A percentile compares a stretch with the other conserved stretches of the same genome.
Conservation (phyloP, 108 stramenopile genomes). For the Fistulifera pelliculosa region DNA sequence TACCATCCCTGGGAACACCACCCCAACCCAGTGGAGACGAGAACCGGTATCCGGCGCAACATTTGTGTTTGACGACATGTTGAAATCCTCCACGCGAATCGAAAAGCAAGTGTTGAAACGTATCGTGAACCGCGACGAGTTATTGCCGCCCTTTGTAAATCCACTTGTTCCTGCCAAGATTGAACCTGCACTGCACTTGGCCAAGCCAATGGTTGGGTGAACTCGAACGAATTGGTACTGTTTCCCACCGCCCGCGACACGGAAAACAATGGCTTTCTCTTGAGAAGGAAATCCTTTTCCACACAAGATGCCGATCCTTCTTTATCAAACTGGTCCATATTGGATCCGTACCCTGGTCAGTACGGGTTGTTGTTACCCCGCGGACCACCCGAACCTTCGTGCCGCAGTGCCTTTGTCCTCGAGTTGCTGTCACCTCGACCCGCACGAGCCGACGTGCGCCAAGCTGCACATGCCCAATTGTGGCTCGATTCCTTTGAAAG, state of each 20-base stretch:
- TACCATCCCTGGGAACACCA: constrained; percentile 4
- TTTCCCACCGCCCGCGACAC: not conserved
- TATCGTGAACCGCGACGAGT: constrained; percentile 39
- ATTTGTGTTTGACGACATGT: constrained; percentile 43
- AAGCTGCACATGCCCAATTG: constrained; percentile 52
- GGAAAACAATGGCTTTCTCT: too few species aligned
- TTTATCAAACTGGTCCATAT: not conserved
- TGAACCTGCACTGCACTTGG: constrained; percentile 24
- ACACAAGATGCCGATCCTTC: too few species aligned
- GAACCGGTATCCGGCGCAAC: constrained; percentile 51
- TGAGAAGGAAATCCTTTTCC: too few species aligned
- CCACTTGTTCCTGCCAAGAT: constrained; percentile 50
- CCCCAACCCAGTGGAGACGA: constrained; percentile 41
- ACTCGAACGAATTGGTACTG: not conserved
- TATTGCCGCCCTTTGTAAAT: constrained; percentile 54
- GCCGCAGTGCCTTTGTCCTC: constrained; percentile 54
- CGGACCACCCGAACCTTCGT: constrained; percentile 47
- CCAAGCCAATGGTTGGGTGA: not conserved
- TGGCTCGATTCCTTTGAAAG: constrained; percentile 60
- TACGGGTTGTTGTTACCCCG: constrained; percentile 19
- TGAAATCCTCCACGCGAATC: constrained; percentile 27
- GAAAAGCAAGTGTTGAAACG: constrained; percentile 37
- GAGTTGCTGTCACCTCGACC: constrained; percentile 62
- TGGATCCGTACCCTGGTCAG: not conserved
- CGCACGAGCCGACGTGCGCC: constrained; percentile 32